Evolutionary conservation across 352 stramenopile genomes (phyloP), one percentile per base, ranked within the genome.

Genomic region (Pythium rishiriense): DNA sequence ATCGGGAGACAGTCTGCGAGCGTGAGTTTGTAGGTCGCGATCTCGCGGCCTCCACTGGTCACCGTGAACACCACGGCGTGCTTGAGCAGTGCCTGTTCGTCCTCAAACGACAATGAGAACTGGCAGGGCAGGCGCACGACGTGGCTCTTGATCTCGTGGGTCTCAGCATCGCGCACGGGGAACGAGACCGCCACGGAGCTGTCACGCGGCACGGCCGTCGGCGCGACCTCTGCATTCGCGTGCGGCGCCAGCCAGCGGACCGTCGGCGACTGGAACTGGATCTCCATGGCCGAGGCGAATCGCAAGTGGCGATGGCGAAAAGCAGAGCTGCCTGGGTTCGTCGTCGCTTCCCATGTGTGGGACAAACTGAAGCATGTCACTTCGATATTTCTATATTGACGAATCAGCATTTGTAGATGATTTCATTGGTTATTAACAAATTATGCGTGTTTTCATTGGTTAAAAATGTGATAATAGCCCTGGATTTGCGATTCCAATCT

Each of bases 1-100:
- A 88, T 57, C 2, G 81, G 81, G 11, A 88, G 59, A 26, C 78
- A 90, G 9, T 82, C 74, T 4, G 73, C 54, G 5, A 93, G 53
- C 39, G 73, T 73, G 31, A 81, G 51, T 21, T 48, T 46, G 26
- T 84, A 73, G 11, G 52, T 75, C 4, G 59, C 73, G 17, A 88
- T 53, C 19, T 75, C n/a, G 15, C 68, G 50, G 0, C 60, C 46
- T 3, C 66, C 74, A 0, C 76, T 45, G 8, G 69, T 24, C n/a
- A 89, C 48, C 19, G 66, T 68, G 54, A 90, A 87, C 39, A 60
- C 74, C 49, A 83, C 68, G 12, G 68, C 33, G 19, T 73, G 64
- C 15, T 79, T 59, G 12, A 86, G 45, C n/a, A 83, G 35, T 35
- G 68, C 73, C 35, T 60, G 69, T 39, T 69, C 64, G 41, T 79